Conservation (phyloP, 495 filamentous ascomycete species). For the Jackrogersella minutella region DNA sequence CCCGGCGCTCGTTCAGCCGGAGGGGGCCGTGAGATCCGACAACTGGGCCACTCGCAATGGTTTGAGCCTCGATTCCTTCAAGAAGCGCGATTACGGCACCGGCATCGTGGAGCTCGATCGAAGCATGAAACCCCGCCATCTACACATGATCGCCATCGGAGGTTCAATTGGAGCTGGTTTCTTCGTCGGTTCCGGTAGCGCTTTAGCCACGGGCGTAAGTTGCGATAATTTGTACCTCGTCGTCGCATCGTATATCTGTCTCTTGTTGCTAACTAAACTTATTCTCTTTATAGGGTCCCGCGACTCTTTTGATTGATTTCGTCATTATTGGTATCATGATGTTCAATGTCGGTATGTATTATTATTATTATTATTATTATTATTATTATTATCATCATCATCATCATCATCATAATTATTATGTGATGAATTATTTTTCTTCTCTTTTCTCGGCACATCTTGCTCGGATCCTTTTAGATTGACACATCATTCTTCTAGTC, state of each 20-base stretch:
- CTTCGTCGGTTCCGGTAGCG: constrained; percentile 62
- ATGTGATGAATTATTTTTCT: too few relatives aligned
- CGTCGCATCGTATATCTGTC: too few relatives aligned
- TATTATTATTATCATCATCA: background rate
- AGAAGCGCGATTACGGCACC: constrained; percentile 50
- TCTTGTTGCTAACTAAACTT: background rate
- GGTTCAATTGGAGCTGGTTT: constrained; percentile 75
- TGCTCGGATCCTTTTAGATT: background rate
- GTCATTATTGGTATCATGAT: constrained; percentile 63
- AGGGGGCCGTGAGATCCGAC: constrained; percentile 36
- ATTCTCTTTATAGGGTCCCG: constrained; percentile 49
- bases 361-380: background rate
- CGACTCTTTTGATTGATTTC: constrained; percentile 62
- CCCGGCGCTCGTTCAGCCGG: background rate
- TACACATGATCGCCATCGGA: constrained; percentile 81
- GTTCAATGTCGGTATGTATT: constrained; percentile 57
- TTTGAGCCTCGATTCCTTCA: constrained; percentile 59
- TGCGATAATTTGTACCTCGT: too few relatives aligned
- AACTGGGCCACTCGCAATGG: constrained; percentile 61
- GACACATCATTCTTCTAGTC: constrained; percentile 46
- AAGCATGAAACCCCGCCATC: constrained; percentile 68
- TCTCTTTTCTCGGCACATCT: background rate
- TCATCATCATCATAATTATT: background rate
- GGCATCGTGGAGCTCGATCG: constrained; percentile 61
- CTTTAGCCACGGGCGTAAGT: constrained; percentile 53